Evolutionary conservation across 495 filamentous ascomycete genomes (phyloP), one percentile per base, ranked within the genome.

Genomic region (Usnea hakonensis): DNA sequence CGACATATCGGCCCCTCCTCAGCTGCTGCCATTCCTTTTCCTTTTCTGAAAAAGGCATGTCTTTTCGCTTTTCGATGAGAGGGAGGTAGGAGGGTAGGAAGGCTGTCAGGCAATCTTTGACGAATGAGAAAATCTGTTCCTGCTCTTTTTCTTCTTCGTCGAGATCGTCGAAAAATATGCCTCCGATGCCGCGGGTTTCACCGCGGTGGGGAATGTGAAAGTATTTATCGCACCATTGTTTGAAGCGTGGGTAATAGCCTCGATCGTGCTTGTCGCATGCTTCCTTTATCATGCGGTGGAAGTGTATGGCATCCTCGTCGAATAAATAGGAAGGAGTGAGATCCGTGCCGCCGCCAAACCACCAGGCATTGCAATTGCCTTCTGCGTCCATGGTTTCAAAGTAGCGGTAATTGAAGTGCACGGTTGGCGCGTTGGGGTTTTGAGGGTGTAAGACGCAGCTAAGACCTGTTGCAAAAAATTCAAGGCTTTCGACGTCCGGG

Each of bases 151-250:
- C 85, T 61, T 68, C 73, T 65, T 90, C 89, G 72, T 97, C 94
- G 26, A 97, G 78, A 69, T 99, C 94, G 73, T 98, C 94, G 69
- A 99, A 99, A 81, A 99, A 99, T 72, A 99, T 97, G 26, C 94
- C 94, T 37, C 94, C 94, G 30, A 99, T 74, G 50, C 94, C 94
- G 38, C 94, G 86, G n/a, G 83, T 78, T 76, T 99, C 94, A 59
- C 82, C 81, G 38, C 94, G 90, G 74, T 99, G 94, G 66, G 90
- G 90, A 68, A 96, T 85, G 76, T 82, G 85, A 75, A 99, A 99
- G 78, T 99, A 99, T 65, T 92, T 86, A 71, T 99, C 94, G 71
- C 94, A 99, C 94, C 94, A 99, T 65, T 87, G 84, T 78, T 99
- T 99, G 82, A 97, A 99, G 37, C 85, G 85, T 16, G 91, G 89